A percentile compares a stretch with the other conserved stretches of the same genome.
Conservation (phyloP, 768 basidiomycete species). For the Tubosaeta brunneosetosa region DNA sequence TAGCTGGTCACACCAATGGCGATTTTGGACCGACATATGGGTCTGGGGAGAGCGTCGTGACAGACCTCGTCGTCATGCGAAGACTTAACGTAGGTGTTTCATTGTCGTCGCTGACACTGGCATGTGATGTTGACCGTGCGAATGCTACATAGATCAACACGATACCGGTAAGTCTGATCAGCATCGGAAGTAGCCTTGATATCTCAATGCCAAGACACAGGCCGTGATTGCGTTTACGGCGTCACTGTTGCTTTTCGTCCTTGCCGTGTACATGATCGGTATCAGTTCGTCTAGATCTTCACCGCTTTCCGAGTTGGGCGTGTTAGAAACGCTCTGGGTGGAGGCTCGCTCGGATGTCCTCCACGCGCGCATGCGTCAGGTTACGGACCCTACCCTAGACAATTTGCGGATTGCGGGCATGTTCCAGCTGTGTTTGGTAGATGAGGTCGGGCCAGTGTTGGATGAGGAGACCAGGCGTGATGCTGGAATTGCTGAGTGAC, state of each 20-base stretch:
- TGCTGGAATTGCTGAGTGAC: too few relatives aligned
- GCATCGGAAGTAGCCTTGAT: background rate
- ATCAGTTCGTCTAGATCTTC: background rate
- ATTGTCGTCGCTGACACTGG: background rate
- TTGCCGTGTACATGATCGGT: background rate
- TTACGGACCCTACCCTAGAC: background rate
- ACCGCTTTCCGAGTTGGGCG: background rate
- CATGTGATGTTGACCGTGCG: background rate
- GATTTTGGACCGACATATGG: background rate
- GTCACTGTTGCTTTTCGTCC: background rate
- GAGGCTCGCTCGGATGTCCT: background rate
- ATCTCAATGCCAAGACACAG: background rate
- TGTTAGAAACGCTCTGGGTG: background rate
- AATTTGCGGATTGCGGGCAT: background rate
- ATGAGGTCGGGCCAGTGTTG: background rate
- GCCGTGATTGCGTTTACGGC: background rate
- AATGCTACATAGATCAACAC: background rate
- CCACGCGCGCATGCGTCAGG: background rate
- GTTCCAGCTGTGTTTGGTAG: background rate
- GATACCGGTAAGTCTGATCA: background rate
- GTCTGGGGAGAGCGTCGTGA: background rate
- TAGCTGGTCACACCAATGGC: background rate
- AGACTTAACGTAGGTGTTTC: background rate
- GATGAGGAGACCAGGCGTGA: too few relatives aligned
- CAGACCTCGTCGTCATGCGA: background rate